A percentile compares a stretch with the other conserved stretches of the same genome.
Conservation (phyloP, 345 rosid species). For the Isatis tinctoria region DNA sequence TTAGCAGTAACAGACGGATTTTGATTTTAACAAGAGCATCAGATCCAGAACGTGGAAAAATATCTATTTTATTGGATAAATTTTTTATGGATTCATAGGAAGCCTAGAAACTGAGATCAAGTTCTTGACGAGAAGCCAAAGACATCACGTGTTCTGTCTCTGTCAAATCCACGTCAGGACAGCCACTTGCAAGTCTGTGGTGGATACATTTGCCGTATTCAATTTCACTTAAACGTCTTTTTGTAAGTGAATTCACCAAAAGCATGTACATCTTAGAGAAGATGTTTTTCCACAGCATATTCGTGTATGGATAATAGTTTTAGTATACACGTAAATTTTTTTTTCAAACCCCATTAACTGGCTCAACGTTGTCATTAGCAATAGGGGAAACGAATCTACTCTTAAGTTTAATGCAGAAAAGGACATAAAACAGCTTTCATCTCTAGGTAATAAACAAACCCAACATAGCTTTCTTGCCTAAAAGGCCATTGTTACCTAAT, state of each 20-base stretch:
- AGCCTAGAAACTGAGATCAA: conserved; percentile 15
- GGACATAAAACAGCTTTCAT: conserved; percentile 25
- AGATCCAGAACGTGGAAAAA: neutral
- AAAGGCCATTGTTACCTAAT: conserved; percentile 4
- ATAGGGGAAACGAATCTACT: neutral
- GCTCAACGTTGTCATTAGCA: conserved; percentile 18
- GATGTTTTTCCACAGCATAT: too few species aligned
- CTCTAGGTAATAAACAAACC: neutral
- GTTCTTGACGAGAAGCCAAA: conserved; percentile 23
- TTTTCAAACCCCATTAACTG: neutral
- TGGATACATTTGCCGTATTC: conserved; percentile 10
- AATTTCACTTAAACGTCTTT: neutral
- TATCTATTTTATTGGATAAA: neutral
- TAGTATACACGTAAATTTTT: neutral
- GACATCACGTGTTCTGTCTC: conserved; percentile 29
- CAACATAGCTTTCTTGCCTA: conserved; percentile 20
- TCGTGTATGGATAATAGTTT: neutral
- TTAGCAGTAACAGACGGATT: neutral
- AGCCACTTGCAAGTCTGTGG: conserved; percentile 8
- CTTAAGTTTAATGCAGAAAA: neutral
- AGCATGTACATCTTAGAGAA: neutral
- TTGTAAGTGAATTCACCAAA: neutral
- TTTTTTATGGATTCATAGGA: neutral
- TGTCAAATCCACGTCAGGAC: conserved; percentile 18
- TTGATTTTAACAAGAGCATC: neutral